Evolutionary conservation across 179 eudicot genomes (phyloP).

Genomic region (Patellifolia procumbens): DNA sequence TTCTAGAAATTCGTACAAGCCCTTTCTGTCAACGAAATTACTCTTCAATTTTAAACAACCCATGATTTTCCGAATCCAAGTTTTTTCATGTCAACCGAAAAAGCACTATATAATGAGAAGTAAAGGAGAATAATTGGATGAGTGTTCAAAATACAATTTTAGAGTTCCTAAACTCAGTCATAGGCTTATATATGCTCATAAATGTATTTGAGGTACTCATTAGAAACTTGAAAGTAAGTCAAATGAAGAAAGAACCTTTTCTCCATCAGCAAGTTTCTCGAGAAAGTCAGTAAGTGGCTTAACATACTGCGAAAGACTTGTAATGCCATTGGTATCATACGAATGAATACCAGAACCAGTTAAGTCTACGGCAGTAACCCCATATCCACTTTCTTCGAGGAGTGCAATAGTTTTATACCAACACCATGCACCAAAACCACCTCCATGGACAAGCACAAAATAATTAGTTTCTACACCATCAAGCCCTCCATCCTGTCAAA

Average conservation of each 20-base stretch:
- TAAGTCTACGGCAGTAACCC: constrained; percentile 83
- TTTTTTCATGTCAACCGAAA: too few species aligned
- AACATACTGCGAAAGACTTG: constrained; percentile 79
- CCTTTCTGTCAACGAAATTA: too few species aligned
- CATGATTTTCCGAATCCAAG: too few species aligned
- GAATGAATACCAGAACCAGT: constrained; percentile 91
- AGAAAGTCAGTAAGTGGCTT: constrained; percentile 75
- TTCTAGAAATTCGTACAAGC: too few species aligned
- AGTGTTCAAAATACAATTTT: neutral
- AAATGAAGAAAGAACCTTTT: constrained; percentile 56
- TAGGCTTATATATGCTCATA: neutral
- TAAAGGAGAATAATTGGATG: too few species aligned
- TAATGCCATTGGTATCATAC: constrained; percentile 63
- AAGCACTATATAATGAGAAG: too few species aligned
- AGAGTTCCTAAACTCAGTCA: neutral
- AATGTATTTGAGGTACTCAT: too few species aligned
- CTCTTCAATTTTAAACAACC: too few species aligned
- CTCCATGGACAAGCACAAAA: constrained; percentile 97
- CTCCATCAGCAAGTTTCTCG: constrained; percentile 69
- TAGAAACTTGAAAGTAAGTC: neutral
- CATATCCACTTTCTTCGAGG: constrained; percentile 76
- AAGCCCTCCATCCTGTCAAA: constrained; percentile 57
- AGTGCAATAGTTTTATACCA: constrained; percentile 96
- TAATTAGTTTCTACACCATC: constrained; percentile 65
- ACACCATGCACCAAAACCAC: constrained; percentile 99